Percentiles rank a stretch among this genome's conserved stretches.
Evolutionary conservation across 2,329 filamentous ascomycete species (phyloP).

Genomic region (Aphanocladium album): DNA sequence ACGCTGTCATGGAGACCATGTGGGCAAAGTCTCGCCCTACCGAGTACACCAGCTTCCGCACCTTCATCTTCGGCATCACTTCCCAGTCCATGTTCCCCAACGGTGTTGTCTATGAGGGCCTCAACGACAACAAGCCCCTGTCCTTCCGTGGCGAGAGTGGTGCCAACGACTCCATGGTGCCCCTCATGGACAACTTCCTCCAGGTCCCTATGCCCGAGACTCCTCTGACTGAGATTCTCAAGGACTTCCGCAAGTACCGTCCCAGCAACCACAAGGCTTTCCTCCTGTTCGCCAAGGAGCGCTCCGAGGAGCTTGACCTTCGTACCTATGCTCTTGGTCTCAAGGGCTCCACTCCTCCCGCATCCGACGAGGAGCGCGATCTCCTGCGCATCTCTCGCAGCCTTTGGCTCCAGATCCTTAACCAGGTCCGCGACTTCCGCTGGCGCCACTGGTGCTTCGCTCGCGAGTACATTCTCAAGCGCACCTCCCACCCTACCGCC

Average conservation of each 20-base stretch:
- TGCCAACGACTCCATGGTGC: constrained; percentile 92
- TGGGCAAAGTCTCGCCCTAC: constrained; percentile 81
- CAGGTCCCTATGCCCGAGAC: constrained; percentile 84
- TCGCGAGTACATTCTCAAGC: constrained; percentile 77
- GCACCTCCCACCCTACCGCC: constrained; percentile 68
- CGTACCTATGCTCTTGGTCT: constrained; percentile 52
- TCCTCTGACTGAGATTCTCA: constrained; percentile 79
- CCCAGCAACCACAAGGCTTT: constrained; percentile 87
- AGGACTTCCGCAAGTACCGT: constrained; percentile 84
- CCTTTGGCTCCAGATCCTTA: constrained; percentile 60
- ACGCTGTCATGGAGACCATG: constrained; percentile 82
- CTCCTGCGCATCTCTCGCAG: constrained; percentile 51
- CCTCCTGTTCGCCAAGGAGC: constrained; percentile 61
- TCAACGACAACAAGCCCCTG: constrained; percentile 63
- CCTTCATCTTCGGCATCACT: constrained; percentile 96
- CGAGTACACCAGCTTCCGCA: constrained; percentile 84
- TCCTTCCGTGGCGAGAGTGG: constrained; percentile 89
- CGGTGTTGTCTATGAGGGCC: constrained; percentile 83
- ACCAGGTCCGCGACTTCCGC: constrained; percentile 75
- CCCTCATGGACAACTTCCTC: constrained; percentile 81
- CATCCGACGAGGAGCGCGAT: constrained; percentile 28
- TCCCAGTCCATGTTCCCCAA: constrained; percentile 90
- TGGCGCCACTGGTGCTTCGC: constrained; percentile 87
- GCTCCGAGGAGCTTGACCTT: constrained; percentile 45
- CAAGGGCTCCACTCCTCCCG: constrained; percentile 12